phyloP scores from a whole-genome alignment of 768 basidiomycete genomes.

The Leucosporidium creatinivorum region DNA sequence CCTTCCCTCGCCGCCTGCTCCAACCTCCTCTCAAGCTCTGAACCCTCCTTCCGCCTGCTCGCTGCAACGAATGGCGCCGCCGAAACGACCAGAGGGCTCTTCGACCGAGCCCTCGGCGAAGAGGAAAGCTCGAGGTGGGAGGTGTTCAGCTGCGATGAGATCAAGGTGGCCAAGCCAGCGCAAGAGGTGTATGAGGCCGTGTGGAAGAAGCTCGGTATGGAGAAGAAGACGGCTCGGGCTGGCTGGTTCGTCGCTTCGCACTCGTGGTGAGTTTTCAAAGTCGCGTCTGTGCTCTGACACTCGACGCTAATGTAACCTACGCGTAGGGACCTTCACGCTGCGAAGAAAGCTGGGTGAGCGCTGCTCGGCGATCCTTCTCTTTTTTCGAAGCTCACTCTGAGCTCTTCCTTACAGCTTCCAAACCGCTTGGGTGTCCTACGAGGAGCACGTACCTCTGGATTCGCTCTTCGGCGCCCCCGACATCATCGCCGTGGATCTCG shows the following conservation, averaged over 20 bases:
- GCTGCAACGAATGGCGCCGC: slow-evolving; percentile 25
- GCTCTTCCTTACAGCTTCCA: slow-evolving; percentile 12
- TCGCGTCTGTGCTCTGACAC: no score
- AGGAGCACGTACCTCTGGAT: slow-evolving; percentile 9
- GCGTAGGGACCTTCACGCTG: slow-evolving; percentile 13
- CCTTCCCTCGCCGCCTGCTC: neutral
- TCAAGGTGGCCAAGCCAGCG: slow-evolving; percentile 20
- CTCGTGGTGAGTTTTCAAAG: slow-evolving; percentile 12
- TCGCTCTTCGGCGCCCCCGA: slow-evolving; percentile 18
- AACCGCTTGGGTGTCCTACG: slow-evolving; percentile 25
- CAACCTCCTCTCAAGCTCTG: neutral
- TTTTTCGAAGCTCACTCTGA: neutral
- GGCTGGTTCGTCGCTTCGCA: slow-evolving; percentile 27
- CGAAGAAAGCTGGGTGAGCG: slow-evolving; percentile 26
- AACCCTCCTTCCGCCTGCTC: slow-evolving; percentile 5
- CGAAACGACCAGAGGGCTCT: slow-evolving; percentile 11
- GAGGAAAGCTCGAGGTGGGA: slow-evolving; percentile 5
- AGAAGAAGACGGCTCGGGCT: neutral
- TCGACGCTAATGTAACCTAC: no score
- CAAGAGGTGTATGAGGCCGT: slow-evolving; percentile 17
- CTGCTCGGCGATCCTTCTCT: no score
- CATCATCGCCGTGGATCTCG: slow-evolving; percentile 19
- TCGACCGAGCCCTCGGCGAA: slow-evolving; percentile 4
- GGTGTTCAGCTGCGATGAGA: slow-evolving; percentile 21
- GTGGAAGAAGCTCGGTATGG: slow-evolving; percentile 7